Evolutionary conservation across 1,139 yeast genomes (phyloP), one percentile per base, ranked within the genome.

Genomic region (Candida sp.): DNA sequence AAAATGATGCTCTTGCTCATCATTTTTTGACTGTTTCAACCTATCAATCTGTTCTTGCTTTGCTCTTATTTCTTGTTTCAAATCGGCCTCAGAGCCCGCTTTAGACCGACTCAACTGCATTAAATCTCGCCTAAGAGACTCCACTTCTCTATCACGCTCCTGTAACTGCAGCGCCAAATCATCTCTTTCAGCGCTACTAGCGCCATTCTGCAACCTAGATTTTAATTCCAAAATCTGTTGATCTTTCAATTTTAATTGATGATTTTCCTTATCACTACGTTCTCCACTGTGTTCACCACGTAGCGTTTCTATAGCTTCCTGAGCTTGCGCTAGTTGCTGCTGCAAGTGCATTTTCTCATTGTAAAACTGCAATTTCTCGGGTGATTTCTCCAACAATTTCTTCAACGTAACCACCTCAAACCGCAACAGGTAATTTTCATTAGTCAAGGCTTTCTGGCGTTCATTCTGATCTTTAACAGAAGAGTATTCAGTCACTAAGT

Each of bases 401-500:
- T 77, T 71, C 47, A 82, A 63, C 4, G 84, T 75, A 21, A 79
- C 74, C 39, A 82, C 66, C 51, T 82, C 81, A 36, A 84, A 71
- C 54, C 80, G 79, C 51, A 86, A 67, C 50, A 81, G 77, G 54
- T 82, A 77, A 51, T 84, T 85, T 44, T 85, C 90, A 23, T 76
- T 71, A 48, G 79, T 74, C 39, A 84, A 64, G 41, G 67, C 66
- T 38, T 77, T 70, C 34, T 78, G 64, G 38, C 73, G 68, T 39
- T 73, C 72, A 50, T 79, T 81, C 52, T 82, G 87, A 48, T 74
- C 81, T 48, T 72, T 78, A 11, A 84, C 64, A 2, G 73, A 63
- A 21, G 63, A 58, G 30, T 50, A 43, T 2, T 74, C 73, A 38
- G 61, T 59, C 42, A 41, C 33, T 5, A 41, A 33, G 22, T 37